A percentile compares a stretch with the other conserved stretches of the same genome.
Conservation (phyloP, 2,329 filamentous ascomycete species). For the Cladophialophora carrionii region DNA sequence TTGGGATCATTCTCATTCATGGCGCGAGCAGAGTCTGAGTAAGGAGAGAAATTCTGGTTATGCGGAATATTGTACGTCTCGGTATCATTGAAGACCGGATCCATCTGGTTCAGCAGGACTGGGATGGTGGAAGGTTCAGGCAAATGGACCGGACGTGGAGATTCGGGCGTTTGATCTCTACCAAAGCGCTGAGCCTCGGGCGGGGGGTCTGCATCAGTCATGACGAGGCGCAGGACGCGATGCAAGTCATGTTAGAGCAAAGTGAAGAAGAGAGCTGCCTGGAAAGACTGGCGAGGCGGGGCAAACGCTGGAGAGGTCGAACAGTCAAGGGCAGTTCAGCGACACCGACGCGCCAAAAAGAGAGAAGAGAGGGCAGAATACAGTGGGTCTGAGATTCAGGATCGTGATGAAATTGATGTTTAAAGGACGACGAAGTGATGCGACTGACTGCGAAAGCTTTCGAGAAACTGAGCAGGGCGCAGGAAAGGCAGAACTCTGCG, state of each 20-base stretch:
- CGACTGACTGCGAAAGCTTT: slow-evolving; percentile 12
- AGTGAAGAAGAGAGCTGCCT: slow-evolving; percentile 23
- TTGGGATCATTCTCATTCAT: slow-evolving; percentile 26
- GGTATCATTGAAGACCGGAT: slow-evolving; percentile 70
- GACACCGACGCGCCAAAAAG: slow-evolving; percentile 18
- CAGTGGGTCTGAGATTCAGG: background rate
- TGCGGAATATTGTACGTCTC: slow-evolving; percentile 58
- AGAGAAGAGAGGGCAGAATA: slow-evolving; percentile 14
- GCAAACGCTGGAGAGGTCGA: slow-evolving; percentile 21
- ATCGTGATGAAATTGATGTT: slow-evolving; percentile 17
- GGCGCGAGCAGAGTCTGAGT: slow-evolving; percentile 34
- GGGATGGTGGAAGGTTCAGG: slow-evolving; percentile 70
- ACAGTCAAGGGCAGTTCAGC: slow-evolving; percentile 22
- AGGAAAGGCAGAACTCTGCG: background rate
- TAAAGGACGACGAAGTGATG: slow-evolving; percentile 14
- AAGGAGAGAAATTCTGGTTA: slow-evolving; percentile 38
- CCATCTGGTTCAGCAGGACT: slow-evolving; percentile 71
- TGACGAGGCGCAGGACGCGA: slow-evolving; percentile 27
- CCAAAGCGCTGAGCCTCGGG: slow-evolving; percentile 56
- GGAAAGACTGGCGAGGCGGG: slow-evolving; percentile 27
- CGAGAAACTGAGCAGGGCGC: background rate
- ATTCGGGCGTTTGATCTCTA: slow-evolving; percentile 69
- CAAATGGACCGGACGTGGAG: slow-evolving; percentile 70
- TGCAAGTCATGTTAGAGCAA: slow-evolving; percentile 31
- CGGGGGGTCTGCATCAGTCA: slow-evolving; percentile 38